Conservation (phyloP, 345 rosid genomes). For the Microcos paniculata region DNA sequence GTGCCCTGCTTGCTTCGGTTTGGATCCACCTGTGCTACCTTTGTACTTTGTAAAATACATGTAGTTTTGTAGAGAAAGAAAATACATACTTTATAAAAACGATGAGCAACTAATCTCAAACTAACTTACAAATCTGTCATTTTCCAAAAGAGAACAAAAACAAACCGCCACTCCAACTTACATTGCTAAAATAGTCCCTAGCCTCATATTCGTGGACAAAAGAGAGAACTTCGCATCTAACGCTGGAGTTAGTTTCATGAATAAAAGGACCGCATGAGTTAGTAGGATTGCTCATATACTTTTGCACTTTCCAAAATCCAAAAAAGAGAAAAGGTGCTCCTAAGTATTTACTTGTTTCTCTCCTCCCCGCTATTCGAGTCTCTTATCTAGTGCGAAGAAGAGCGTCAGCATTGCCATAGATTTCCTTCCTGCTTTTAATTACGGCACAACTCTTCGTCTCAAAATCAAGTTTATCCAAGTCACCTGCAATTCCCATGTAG, state of each 20-base stretch:
- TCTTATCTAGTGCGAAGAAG: neutral
- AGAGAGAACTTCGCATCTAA: neutral
- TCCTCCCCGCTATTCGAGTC: neutral
- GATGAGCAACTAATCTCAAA: neutral
- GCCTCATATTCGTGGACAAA: no score
- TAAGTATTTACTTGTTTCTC: no score
- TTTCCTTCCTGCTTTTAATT: slow-evolving; percentile 50
- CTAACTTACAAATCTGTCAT: no score
- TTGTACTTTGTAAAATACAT: no score
- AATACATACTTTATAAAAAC: no score
- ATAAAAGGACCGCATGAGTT: neutral
- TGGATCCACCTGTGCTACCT: neutral
- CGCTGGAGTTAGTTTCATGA: neutral
- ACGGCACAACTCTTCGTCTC: slow-evolving; percentile 34
- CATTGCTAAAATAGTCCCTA: no score
- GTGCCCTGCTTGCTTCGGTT: neutral
- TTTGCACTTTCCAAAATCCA: neutral
- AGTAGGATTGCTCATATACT: no score
- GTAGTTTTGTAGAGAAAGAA: no score
- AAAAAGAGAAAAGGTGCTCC: no score
- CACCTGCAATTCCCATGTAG: slow-evolving; percentile 47
- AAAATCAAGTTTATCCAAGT: slow-evolving; percentile 46
- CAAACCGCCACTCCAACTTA: neutral
- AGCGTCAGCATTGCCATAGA: slow-evolving; percentile 21
- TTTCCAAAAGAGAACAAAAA: no score